A percentile compares a stretch with the other conserved stretches of the same genome.
phyloP scores from a whole-genome alignment of 164 flowering plant genomes.

The Vitis vinifera region DNA sequence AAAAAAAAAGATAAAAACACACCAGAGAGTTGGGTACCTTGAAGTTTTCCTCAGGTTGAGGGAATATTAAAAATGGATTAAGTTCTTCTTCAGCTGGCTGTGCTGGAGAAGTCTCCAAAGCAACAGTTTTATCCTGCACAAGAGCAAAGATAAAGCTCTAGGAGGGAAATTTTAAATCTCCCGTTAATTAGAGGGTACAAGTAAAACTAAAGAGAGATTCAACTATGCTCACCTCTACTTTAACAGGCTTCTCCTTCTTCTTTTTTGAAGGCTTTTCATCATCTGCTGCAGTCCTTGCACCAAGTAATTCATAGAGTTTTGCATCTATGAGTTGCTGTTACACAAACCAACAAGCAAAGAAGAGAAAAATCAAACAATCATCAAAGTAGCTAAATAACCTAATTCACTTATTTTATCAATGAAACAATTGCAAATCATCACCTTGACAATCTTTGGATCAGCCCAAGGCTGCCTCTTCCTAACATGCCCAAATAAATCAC shows the following conservation, averaged over 20 bases:
- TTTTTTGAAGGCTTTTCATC: slow-evolving; percentile 73
- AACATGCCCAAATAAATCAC: slow-evolving; percentile 71
- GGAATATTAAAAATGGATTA: slow-evolving; percentile 78
- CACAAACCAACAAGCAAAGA: slow-evolving; percentile 1
- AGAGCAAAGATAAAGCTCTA: neutral
- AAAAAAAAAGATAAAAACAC: too few relatives aligned
- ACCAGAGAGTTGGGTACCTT: slow-evolving; percentile 43
- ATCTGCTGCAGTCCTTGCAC: slow-evolving; percentile 94
- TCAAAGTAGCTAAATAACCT: neutral
- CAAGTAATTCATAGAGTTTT: slow-evolving; percentile 69
- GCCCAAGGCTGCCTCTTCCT: slow-evolving; percentile 91
- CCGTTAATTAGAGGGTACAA: neutral
- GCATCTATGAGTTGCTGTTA: slow-evolving; percentile 71
- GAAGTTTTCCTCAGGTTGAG: slow-evolving; percentile 76
- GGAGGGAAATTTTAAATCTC: neutral
- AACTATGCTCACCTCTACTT: slow-evolving; percentile 54
- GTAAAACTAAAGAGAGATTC: neutral
- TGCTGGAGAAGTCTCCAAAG: slow-evolving; percentile 34
- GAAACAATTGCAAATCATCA: slow-evolving; percentile 14
- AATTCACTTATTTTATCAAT: neutral
- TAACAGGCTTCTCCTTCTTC: slow-evolving; percentile 87
- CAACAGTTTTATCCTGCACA: slow-evolving; percentile 45
- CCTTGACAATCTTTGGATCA: slow-evolving; percentile 90
- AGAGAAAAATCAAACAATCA: slow-evolving; percentile 6
- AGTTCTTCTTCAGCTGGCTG: slow-evolving; percentile 79